A percentile compares a stretch with the other conserved stretches of the same genome.
These are phyloP conservation scores for Delonix regia DNA, from an alignment of 306 rosid species.

Conservation along the genomic window DNA sequence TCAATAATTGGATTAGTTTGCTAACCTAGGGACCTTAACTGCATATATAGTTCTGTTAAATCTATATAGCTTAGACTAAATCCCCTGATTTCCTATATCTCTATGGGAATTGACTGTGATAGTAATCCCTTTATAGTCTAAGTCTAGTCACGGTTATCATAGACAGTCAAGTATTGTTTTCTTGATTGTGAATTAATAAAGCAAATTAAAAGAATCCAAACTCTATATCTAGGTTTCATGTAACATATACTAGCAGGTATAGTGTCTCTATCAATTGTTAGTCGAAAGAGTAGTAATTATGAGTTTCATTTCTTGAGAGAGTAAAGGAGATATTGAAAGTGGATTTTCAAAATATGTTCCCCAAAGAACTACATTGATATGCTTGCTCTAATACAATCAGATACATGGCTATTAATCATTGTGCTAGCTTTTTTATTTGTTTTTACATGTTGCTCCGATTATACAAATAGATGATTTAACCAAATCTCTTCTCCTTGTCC, in stretches of 20 bases:
- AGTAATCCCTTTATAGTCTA: too few relatives aligned
- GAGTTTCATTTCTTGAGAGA: slow-evolving; percentile 73
- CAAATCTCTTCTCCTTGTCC: slow-evolving; percentile 1
- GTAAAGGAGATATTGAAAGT: slow-evolving; percentile 67
- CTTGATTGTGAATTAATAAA: too few relatives aligned
- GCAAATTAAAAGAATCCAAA: too few relatives aligned
- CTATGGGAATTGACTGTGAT: too few relatives aligned
- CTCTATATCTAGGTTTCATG: slow-evolving; percentile 3
- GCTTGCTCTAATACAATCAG: slow-evolving; percentile 5
- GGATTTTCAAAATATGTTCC: slow-evolving; percentile 60
- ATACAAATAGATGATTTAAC: slow-evolving; percentile 6
- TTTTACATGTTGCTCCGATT: neutral
- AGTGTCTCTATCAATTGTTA: neutral
- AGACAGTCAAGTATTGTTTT: too few relatives aligned
- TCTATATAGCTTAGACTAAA: too few relatives aligned
- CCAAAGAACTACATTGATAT: slow-evolving; percentile 54
- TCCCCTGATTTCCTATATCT: too few relatives aligned
- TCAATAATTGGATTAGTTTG: too few relatives aligned
- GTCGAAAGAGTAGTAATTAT: slow-evolving; percentile 35
- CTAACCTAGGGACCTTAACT: too few relatives aligned
- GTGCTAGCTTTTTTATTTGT: slow-evolving; percentile 32
- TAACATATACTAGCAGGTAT: slow-evolving; percentile 28
- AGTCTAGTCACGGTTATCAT: too few relatives aligned
- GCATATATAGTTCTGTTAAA: too few relatives aligned
- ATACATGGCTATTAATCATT: slow-evolving; percentile 5